Conservation (phyloP, 2,329 filamentous ascomycete species). For the Dothiorella sarmentorum region DNA sequence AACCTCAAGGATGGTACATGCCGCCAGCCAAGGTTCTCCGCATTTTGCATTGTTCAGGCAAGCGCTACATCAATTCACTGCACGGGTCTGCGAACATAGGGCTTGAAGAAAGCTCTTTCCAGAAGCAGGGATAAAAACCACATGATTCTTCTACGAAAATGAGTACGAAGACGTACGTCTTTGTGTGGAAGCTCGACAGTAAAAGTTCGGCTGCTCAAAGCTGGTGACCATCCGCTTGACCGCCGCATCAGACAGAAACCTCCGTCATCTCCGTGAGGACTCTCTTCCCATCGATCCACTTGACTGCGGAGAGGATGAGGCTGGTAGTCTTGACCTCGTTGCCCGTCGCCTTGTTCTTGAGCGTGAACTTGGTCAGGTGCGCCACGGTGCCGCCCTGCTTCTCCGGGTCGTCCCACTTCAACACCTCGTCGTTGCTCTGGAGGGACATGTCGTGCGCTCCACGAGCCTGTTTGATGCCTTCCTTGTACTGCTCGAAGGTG, state of each 20-base stretch:
- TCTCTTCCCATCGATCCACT: constrained; percentile 19
- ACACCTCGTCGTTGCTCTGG: not conserved
- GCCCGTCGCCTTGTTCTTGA: constrained; percentile 17
- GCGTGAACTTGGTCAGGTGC: not conserved
- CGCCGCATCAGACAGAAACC: not conserved
- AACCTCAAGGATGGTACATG: not conserved
- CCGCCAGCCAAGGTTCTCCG: not conserved
- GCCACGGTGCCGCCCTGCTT: constrained; percentile 15
- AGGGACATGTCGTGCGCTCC: not conserved
- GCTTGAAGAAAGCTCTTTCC: not conserved
- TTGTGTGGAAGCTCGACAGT: not conserved
- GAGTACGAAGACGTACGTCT: not conserved
- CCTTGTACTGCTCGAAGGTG: constrained; percentile 19
- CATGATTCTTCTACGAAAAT: not conserved
- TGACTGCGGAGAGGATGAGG: constrained; percentile 17
- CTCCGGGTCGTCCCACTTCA: constrained; percentile 18
- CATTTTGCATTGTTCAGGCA: no score
- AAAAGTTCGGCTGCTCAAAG: not conserved
- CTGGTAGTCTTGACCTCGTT: constrained; percentile 14
- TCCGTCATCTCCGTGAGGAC: constrained; percentile 17
- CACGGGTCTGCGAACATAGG: not conserved
- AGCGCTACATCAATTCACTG: no score
- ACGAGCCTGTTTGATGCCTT: not conserved
- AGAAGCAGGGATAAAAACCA: not conserved
- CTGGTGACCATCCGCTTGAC: not conserved